Evolutionary conservation across 2,329 filamentous ascomycete genomes (phyloP).

Genomic region (Chalara sp.): DNA sequence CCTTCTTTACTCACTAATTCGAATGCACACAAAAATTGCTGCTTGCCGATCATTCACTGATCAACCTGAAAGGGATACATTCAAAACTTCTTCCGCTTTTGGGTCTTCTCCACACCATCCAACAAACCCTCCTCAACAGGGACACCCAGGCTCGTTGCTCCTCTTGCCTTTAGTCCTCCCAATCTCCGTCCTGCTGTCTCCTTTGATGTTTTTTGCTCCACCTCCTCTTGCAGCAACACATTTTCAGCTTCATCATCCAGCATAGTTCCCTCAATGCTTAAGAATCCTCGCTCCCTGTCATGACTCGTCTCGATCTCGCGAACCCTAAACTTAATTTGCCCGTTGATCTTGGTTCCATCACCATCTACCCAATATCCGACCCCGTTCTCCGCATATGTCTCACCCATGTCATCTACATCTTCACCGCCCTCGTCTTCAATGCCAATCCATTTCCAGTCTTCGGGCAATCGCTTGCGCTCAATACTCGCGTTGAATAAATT

Average conservation of each 20-base stretch:
- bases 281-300: conserved; percentile 68
- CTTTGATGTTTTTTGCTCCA: conserved; percentile 31
- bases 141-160: conserved; percentile 25
- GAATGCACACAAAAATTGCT: too few relatives aligned
- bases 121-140: conserved; percentile 15
- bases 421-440: conserved; percentile 32
- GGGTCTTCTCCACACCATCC: conserved; percentile 1
- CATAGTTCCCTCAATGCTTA: conserved; percentile 87
- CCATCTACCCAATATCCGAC: conserved; percentile 71
- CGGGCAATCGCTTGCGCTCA: conserved; percentile 67
- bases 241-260: conserved; percentile 61
- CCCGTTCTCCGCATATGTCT: conserved; percentile 45
- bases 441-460: conserved; percentile 71
- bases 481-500: conserved; percentile 91
- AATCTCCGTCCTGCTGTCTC: conserved; percentile 33
- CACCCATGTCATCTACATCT: conserved; percentile 11
- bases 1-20: too few relatives aligned
- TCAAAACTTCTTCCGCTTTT: too few relatives aligned
- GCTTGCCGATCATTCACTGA: too few relatives aligned
- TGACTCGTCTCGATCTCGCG: conserved; percentile 77
- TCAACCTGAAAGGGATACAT: too few relatives aligned
- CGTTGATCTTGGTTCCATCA: conserved; percentile 61
- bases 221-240: conserved; percentile 48
- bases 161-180: conserved; percentile 22
- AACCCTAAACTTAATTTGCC: conserved; percentile 69